Conservation (phyloP, 129 eudicot genomes). For the Solidago caesia region DNA sequence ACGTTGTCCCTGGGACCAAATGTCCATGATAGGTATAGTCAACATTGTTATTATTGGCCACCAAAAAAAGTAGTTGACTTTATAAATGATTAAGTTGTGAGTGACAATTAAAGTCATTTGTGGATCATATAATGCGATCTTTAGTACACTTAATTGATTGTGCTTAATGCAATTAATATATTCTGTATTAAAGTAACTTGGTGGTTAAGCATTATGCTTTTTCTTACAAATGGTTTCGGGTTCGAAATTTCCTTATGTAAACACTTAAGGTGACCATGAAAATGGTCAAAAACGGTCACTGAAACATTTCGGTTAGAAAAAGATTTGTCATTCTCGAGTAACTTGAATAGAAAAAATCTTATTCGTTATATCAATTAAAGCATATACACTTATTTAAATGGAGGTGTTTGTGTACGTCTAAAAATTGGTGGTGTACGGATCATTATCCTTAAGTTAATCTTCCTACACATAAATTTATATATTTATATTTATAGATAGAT, state of each 20-base stretch:
- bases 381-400: too few relatives aligned
- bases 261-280: too few relatives aligned
- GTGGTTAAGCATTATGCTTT: neutral
- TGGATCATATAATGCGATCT: conserved; percentile 14
- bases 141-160: neutral
- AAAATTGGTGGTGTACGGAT: too few relatives aligned
- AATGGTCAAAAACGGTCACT: too few relatives aligned
- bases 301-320: too few relatives aligned
- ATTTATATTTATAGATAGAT: neutral
- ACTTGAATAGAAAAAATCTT: too few relatives aligned
- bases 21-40: conserved; percentile 38
- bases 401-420: neutral
- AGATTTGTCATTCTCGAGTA: too few relatives aligned
- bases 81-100: conserved; percentile 21
- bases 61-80: conserved; percentile 26
- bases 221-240: too few relatives aligned
- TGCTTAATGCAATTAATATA: neutral
- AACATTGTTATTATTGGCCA: conserved; percentile 33
- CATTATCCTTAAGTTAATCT: too few relatives aligned
- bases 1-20: conserved; percentile 43
- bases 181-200: too few relatives aligned
- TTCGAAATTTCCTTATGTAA: too few relatives aligned
- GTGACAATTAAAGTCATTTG: conserved; percentile 23
- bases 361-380: too few relatives aligned
- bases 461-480: neutral